phyloP scores from a whole-genome alignment of 805 yeast species.

The Yamadazyma tumulicola region DNA sequence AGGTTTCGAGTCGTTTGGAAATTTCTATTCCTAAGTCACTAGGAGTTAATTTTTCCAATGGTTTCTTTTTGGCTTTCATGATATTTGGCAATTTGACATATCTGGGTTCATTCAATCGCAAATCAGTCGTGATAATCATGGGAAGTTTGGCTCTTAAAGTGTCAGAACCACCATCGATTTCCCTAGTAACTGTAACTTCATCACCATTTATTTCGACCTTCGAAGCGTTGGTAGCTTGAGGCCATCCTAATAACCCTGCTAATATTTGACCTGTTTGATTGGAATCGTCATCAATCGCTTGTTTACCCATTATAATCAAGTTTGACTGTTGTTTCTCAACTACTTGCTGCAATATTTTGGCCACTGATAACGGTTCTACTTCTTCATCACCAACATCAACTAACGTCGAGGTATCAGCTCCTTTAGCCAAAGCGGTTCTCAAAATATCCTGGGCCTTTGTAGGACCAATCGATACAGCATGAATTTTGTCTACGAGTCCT shows the following conservation, averaged over 20 bases:
- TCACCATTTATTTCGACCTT: conserved; percentile 65
- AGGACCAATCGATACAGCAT: conserved; percentile 90
- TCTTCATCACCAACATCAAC: conserved; percentile 71
- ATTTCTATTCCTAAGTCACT: conserved; percentile 70
- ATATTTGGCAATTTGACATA: conserved; percentile 93
- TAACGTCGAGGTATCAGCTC: conserved; percentile 82
- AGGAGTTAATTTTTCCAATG: conserved; percentile 61
- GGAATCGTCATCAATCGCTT: conserved; percentile 92
- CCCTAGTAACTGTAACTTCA: conserved; percentile 74
- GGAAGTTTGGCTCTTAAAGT: conserved; percentile 77
- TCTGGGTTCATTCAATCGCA: conserved; percentile 91
- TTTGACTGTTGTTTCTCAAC: conserved; percentile 71
- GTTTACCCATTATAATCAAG: conserved; percentile 88
- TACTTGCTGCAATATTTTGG: conserved; percentile 74
- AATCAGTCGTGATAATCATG: conserved; percentile 83
- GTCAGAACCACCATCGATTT: conserved; percentile 94
- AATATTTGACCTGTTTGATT: conserved; percentile 96
- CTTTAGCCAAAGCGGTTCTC: conserved; percentile 90
- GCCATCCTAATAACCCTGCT: conserved; percentile 92
- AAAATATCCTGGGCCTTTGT: conserved; percentile 82
- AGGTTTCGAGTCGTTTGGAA: conserved; percentile 58
- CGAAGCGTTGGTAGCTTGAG: conserved; percentile 94
- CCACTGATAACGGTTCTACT: conserved; percentile 85
- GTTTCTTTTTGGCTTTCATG: conserved; percentile 98
- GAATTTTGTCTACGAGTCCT: conserved; percentile 70